Evolutionary conservation across 2,329 filamentous ascomycete genomes (phyloP).

Genomic region (Gliomastix tumulicola): DNA sequence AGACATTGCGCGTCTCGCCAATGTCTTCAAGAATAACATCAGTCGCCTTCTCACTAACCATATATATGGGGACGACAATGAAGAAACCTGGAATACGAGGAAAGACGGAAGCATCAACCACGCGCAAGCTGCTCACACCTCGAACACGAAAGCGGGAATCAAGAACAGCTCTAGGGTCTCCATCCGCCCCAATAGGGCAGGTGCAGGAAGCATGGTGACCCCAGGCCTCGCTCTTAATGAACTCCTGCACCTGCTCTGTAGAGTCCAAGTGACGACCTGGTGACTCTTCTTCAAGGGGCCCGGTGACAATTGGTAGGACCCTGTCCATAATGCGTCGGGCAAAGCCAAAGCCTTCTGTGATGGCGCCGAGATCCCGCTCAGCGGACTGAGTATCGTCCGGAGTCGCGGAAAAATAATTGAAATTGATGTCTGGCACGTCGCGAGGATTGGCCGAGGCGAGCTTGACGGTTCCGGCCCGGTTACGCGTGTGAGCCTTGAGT

Average conservation of each 20-base stretch:
- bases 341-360: background rate
- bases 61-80: conserved; percentile 40
- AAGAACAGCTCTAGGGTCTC: conserved; percentile 45
- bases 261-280: background rate
- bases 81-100: conserved; percentile 42
- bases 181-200: conserved; percentile 44
- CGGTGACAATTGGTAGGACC: background rate
- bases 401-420: conserved; percentile 37
- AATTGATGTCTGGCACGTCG: conserved; percentile 42
- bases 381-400: conserved; percentile 16
- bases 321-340: background rate
- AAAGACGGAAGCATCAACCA: conserved; percentile 52
- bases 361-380: background rate
- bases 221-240: conserved; percentile 33
- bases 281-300: conserved; percentile 28
- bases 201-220: conserved; percentile 52
- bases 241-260: background rate
- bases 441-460: conserved; percentile 43
- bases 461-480: conserved; percentile 34
- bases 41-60: conserved; percentile 49
- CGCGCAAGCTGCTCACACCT: conserved; percentile 45
- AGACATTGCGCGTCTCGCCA: background rate
- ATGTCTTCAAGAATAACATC: background rate
- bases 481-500: conserved; percentile 5
- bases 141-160: conserved; percentile 48